These are phyloP conservation scores for Secale cereale DNA, from an alignment of 176 grass and related monocot species.

Conservation along the genomic window DNA sequence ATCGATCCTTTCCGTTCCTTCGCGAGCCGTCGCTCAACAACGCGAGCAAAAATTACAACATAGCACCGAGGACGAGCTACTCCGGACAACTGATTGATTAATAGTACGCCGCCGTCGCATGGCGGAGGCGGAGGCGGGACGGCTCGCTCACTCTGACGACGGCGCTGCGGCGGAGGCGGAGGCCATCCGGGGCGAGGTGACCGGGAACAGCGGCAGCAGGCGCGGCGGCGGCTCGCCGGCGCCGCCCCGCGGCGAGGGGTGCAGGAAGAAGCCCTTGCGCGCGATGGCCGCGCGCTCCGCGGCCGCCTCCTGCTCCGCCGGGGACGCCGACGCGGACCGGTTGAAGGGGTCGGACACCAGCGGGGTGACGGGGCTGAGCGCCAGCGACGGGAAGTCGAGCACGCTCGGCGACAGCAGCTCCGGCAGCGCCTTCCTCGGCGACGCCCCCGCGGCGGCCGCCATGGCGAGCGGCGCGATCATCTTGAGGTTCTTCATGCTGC, in stretches of 20 bases:
- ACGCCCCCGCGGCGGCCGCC: constrained; percentile 39
- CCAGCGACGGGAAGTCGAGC: constrained; percentile 76
- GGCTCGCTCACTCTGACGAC: constrained; percentile 15
- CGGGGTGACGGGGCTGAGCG: constrained; percentile 79
- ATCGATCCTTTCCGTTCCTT: constrained; percentile 31
- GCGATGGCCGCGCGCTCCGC: constrained; percentile 72
- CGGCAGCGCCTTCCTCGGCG: constrained; percentile 24
- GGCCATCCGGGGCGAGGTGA: constrained; percentile 65
- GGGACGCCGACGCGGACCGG: constrained; percentile 42
- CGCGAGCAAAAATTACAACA: constrained; percentile 39
- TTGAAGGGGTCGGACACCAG: constrained; percentile 72
- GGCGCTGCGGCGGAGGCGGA: constrained; percentile 7
- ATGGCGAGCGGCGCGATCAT: constrained; percentile 71
- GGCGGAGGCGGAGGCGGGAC: background rate
- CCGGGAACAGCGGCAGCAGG: constrained; percentile 84
- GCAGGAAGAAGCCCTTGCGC: constrained; percentile 75
- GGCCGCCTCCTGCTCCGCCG: constrained; percentile 29
- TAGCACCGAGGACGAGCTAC: background rate
- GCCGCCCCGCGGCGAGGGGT: constrained; percentile 63
- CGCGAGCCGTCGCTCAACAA: constrained; percentile 31
- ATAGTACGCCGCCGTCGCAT: background rate
- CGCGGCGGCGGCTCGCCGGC: constrained; percentile 60
- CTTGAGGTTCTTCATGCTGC: constrained; percentile 56
- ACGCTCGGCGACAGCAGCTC: constrained; percentile 63
- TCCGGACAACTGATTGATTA: background rate